These are phyloP conservation scores for Suillus variegatus DNA, from an alignment of 768 basidiomycete species.

Conservation along the genomic window DNA sequence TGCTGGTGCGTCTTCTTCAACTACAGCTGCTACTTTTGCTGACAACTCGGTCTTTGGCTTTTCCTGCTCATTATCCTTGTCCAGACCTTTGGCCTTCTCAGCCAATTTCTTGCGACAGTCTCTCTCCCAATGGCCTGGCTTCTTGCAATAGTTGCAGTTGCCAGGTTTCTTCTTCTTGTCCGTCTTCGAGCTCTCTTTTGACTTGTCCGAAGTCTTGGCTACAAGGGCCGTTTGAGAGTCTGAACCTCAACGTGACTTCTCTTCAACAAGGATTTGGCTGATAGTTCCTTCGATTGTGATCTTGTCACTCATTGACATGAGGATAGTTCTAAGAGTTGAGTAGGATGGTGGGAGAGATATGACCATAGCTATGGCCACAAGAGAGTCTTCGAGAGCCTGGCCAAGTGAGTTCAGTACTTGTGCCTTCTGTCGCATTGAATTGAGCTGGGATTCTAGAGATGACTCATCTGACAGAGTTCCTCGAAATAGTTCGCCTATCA, in stretches of 20 bases:
- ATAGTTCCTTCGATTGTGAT: neutral
- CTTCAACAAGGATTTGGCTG: neutral
- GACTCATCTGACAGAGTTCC: neutral
- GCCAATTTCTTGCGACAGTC: neutral
- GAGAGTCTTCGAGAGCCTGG: neutral
- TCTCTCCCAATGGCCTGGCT: neutral
- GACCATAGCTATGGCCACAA: slow-evolving; percentile 4
- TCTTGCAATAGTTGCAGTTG: neutral
- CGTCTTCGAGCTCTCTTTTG: neutral
- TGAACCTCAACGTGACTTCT: neutral
- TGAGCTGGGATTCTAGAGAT: neutral
- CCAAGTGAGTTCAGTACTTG: neutral
- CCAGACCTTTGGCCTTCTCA: neutral
- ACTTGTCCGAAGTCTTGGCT: neutral
- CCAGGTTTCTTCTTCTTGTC: neutral
- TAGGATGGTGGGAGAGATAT: slow-evolving; percentile 24
- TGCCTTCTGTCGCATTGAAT: slow-evolving; percentile 2
- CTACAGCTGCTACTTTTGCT: neutral
- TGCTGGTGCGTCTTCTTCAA: neutral
- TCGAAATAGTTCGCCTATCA: neutral
- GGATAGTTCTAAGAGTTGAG: slow-evolving; percentile 20
- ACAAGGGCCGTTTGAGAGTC: neutral
- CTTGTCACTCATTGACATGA: slow-evolving; percentile 13
- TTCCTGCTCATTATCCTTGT: neutral
- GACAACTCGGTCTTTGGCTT: neutral